Conservation (phyloP, 805 yeast species). For the Nakazawaea wickerhamii region DNA sequence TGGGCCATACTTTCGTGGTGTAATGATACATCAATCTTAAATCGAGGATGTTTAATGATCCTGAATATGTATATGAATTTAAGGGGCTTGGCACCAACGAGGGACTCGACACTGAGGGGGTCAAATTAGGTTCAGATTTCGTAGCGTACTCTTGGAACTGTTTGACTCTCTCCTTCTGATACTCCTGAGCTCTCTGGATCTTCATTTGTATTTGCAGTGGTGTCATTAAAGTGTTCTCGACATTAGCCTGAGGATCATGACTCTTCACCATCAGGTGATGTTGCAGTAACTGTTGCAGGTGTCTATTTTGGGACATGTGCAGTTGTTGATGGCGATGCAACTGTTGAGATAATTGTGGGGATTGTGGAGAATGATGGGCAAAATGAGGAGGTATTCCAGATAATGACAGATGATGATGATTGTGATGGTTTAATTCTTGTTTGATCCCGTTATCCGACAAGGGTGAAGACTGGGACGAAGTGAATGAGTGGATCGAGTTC, state of each 20-base stretch:
- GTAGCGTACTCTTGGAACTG: constrained; percentile 13
- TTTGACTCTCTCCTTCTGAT: constrained; percentile 8
- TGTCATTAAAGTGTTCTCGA: background rate
- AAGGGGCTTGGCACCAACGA: background rate
- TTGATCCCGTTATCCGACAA: constrained; percentile 5
- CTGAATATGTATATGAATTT: constrained; percentile 17
- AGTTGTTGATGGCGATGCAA: background rate
- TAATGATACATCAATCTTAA: constrained; percentile 83
- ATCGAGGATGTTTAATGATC: constrained; percentile 62
- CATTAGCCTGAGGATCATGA: background rate
- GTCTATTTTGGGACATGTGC: constrained; percentile 2
- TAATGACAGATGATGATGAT: background rate
- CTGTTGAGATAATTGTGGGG: background rate
- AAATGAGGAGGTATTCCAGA: background rate
- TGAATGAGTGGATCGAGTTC: constrained; percentile 11
- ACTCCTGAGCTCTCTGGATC: constrained; percentile 9
- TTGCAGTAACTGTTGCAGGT: constrained; percentile 2
- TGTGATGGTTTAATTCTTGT: constrained; percentile 5
- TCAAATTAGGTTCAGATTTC: constrained; percentile 11
- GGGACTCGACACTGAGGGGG: constrained; percentile 10
- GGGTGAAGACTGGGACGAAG: constrained; percentile 13
- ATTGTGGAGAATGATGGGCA: background rate
- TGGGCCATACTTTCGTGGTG: constrained; percentile 75
- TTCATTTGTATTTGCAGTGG: constrained; percentile 10
- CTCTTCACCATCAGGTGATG: constrained; percentile 3